Evolutionary conservation across 192 early-diverging fungal genomes (phyloP).

Genomic region (Coemansia sp.): DNA sequence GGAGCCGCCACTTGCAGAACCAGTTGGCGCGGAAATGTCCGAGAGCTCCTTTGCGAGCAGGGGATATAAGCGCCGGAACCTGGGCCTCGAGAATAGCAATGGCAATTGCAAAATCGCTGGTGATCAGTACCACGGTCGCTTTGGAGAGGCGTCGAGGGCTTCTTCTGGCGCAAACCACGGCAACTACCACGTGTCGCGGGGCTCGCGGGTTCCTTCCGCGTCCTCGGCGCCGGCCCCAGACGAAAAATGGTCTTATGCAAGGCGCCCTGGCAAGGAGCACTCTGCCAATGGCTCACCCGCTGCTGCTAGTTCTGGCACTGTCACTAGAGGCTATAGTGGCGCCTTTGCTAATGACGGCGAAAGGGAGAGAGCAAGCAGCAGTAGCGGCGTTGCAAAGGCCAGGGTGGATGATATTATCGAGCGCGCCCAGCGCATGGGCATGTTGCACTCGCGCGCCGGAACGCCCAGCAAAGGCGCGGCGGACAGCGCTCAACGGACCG

Average conservation of each 20-base stretch:
- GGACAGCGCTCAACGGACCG: neutral
- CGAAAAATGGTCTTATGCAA: neutral
- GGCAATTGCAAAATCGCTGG: neutral
- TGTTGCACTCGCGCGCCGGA: constrained; percentile 12
- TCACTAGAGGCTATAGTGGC: too few species aligned
- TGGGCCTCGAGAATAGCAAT: constrained; percentile 5
- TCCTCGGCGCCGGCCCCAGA: neutral
- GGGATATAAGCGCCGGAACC: constrained; percentile 5
- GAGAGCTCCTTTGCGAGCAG: neutral
- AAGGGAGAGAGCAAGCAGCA: constrained; percentile 7
- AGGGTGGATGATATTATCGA: constrained; percentile 50
- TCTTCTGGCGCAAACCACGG: neutral
- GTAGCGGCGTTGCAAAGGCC: constrained; percentile 28
- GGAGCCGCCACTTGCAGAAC: constrained; percentile 37
- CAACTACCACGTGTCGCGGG: neutral
- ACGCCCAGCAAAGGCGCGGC: neutral
- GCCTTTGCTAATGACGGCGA: too few species aligned
- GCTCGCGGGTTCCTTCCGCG: constrained; percentile 12
- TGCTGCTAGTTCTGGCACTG: neutral
- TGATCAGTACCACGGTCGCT: neutral
- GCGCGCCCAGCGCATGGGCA: constrained; percentile 34
- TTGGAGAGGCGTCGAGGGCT: neutral
- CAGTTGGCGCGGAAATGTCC: neutral
- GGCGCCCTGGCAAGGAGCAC: neutral
- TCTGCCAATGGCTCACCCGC: constrained; percentile 7